A percentile compares a stretch with the other conserved stretches of the same genome.
These are phyloP conservation scores for Penicillium sp. DNA, from an alignment of 2,329 filamentous ascomycete species.

Conservation along the genomic window DNA sequence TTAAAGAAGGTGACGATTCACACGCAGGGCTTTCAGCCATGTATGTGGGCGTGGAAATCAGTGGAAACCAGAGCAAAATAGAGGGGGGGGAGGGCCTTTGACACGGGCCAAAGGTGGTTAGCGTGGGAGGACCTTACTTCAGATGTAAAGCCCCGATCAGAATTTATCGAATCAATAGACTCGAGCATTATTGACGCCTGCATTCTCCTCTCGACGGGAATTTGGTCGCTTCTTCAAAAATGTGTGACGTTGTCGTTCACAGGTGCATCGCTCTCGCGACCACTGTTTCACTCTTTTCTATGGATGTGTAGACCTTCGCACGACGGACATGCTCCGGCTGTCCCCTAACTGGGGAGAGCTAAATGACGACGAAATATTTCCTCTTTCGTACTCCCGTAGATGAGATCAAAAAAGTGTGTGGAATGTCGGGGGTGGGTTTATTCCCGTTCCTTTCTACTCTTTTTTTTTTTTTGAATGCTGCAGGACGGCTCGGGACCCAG, in stretches of 20 bases:
- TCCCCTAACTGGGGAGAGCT: neutral
- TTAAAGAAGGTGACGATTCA: conserved; percentile 13
- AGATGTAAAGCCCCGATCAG: neutral
- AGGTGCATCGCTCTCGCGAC: neutral
- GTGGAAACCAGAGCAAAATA: neutral
- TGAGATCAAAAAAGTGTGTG: neutral
- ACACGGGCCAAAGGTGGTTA: conserved; percentile 19
- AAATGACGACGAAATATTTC: too few species aligned
- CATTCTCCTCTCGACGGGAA: conserved; percentile 11
- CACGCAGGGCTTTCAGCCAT: conserved; percentile 13
- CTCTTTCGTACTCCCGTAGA: neutral
- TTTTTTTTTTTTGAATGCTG: neutral
- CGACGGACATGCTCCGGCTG: conserved; percentile 3
- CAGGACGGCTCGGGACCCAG: neutral
- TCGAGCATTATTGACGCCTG: conserved; percentile 18
- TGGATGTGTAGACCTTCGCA: conserved; percentile 13
- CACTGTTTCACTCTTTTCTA: neutral
- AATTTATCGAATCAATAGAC: conserved; percentile 16
- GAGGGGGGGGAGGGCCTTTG: conserved; percentile 6
- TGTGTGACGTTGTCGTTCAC: neutral
- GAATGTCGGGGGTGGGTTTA: conserved; percentile 1
- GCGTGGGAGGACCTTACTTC: conserved; percentile 24
- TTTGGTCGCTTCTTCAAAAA: neutral
- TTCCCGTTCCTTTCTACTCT: neutral
- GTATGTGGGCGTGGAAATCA: conserved; percentile 1